Conservation (phyloP, 345 rosid species). For the Mallotus nudiflorus region DNA sequence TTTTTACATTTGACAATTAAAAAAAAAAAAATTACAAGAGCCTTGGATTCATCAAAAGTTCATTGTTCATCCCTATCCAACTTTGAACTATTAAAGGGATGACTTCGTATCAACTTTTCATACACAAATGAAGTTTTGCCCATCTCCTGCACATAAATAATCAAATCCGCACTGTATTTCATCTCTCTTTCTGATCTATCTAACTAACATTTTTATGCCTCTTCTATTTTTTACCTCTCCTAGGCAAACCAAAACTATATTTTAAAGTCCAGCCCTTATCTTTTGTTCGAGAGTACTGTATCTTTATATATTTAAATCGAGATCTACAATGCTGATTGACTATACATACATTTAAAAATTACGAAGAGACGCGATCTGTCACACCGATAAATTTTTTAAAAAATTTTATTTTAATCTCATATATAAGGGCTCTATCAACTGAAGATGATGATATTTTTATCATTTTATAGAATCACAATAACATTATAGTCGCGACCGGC, state of each 20-base stretch:
- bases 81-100: not conserved
- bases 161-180: not conserved
- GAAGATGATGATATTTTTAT: too few relatives aligned
- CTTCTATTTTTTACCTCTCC: not conserved
- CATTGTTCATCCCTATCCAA: not conserved
- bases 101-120: not conserved
- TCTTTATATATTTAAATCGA: not conserved
- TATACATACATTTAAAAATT: too few relatives aligned
- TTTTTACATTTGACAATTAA: not conserved
- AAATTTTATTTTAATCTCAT: too few relatives aligned
- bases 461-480: too few relatives aligned
- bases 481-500: too few relatives aligned
- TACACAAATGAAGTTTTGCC: not conserved
- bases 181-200: not conserved
- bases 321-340: not conserved
- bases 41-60: not conserved
- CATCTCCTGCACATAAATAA: not conserved
- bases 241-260: not conserved
- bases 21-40: too few relatives aligned
- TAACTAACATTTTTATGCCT: not conserved
- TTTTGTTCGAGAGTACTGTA: not conserved
- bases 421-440: too few relatives aligned
- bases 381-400: too few relatives aligned
- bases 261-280: not conserved
- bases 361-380: too few relatives aligned